Evolutionary conservation across 352 stramenopile genomes (phyloP).

Genomic region (Globisporangium emineosum): DNA sequence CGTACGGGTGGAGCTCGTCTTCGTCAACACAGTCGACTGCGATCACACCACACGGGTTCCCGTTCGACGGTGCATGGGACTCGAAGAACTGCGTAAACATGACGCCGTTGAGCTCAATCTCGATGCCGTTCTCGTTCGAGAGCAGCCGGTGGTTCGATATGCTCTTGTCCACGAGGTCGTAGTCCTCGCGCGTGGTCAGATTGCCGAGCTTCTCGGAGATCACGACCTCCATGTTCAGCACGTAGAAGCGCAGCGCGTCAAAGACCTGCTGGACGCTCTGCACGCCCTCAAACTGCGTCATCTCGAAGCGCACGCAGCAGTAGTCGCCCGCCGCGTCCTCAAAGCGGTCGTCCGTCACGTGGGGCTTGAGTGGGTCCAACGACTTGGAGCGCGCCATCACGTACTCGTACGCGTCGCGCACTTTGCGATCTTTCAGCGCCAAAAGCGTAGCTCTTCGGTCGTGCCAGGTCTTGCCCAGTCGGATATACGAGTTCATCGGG

Average conservation of each 20-base stretch:
- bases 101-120: slow-evolving; percentile 49
- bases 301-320: slow-evolving; percentile 57
- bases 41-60: slow-evolving; percentile 32
- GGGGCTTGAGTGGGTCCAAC: slow-evolving; percentile 26
- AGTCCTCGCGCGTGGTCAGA: slow-evolving; percentile 53
- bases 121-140: slow-evolving; percentile 35
- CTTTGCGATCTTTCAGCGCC: slow-evolving; percentile 13
- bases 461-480: slow-evolving; percentile 10
- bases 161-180: slow-evolving; percentile 39
- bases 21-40: slow-evolving; percentile 43
- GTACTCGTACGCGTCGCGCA: slow-evolving; percentile 25
- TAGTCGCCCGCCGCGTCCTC: slow-evolving; percentile 39
- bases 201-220: slow-evolving; percentile 56
- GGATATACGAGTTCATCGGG: slow-evolving; percentile 18
- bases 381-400: slow-evolving; percentile 23
- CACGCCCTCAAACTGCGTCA: slow-evolving; percentile 40
- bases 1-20: slow-evolving; percentile 54
- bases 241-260: slow-evolving; percentile 53
- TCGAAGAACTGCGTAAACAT: slow-evolving; percentile 43
- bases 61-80: slow-evolving; percentile 16
- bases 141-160: slow-evolving; percentile 56
- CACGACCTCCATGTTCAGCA: slow-evolving; percentile 57
- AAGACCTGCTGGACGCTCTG: slow-evolving; percentile 43
- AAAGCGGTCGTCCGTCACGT: slow-evolving; percentile 45
- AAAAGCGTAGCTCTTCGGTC: slow-evolving; percentile 9